A percentile compares a stretch with the other conserved stretches of the same genome.
Evolutionary conservation across 768 basidiomycete species (phyloP).

Genomic region (Pluteus cervinus): DNA sequence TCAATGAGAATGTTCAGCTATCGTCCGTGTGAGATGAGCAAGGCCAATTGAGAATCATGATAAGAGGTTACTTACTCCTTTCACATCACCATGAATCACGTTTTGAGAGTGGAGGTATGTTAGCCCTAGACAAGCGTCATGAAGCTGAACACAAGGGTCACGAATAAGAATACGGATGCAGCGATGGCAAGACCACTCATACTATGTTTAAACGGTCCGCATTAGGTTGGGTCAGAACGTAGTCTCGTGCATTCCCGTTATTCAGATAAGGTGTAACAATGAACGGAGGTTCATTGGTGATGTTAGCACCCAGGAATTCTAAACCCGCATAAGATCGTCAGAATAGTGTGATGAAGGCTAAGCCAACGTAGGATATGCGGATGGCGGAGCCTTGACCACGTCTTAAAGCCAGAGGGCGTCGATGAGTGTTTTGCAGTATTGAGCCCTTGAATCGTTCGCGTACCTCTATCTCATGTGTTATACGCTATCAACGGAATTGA

Average conservation of each 20-base stretch:
- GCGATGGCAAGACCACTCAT: too few species aligned
- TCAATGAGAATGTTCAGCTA: conserved; percentile 32
- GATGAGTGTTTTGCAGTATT: not conserved
- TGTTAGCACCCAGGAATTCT: conserved; percentile 12
- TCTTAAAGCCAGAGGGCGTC: conserved; percentile 2
- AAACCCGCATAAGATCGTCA: not conserved
- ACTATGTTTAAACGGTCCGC: conserved; percentile 3
- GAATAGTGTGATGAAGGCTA: not conserved
- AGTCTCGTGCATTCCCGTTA: conserved; percentile 10
- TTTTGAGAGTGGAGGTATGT: conserved; percentile 11
- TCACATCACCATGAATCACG: conserved; percentile 30
- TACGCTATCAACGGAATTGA: too few species aligned
- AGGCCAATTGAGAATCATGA: not conserved
- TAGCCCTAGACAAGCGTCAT: conserved; percentile 12
- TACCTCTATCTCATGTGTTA: too few species aligned
- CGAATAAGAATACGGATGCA: too few species aligned
- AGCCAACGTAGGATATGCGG: conserved; percentile 8
- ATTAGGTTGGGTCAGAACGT: conserved; percentile 4
- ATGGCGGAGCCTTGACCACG: conserved; percentile 10
- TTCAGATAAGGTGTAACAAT: conserved; percentile 12
- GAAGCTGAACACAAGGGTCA: too few species aligned
- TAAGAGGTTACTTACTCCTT: conserved; percentile 20
- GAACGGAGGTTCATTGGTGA: conserved; percentile 9
- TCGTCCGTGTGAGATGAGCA: not conserved
- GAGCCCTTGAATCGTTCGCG: too few species aligned